Conservation (phyloP, 2,329 filamentous ascomycete species). For the Diplodia intermedia region DNA sequence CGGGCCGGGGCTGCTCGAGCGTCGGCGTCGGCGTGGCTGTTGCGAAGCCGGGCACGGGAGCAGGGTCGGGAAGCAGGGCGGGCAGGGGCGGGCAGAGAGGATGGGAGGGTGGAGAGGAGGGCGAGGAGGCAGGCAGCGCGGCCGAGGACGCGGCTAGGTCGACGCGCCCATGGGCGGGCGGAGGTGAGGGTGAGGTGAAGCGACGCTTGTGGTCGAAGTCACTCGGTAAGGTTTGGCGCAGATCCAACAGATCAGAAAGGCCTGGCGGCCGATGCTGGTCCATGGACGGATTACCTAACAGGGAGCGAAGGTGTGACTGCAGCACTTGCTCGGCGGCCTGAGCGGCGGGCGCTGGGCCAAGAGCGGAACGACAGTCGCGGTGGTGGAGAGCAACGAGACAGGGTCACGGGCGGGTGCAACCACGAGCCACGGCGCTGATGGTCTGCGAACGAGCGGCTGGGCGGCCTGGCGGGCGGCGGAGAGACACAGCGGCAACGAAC, state of each 20-base stretch:
- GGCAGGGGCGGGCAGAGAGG: slow-evolving; percentile 24
- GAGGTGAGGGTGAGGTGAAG: slow-evolving; percentile 26
- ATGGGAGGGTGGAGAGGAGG: slow-evolving; percentile 24
- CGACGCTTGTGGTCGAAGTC: slow-evolving; percentile 29
- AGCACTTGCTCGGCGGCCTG: not conserved
- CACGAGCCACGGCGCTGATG: slow-evolving; percentile 1
- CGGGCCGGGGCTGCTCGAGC: slow-evolving; percentile 21
- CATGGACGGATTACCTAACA: slow-evolving; percentile 31
- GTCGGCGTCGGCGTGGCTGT: slow-evolving; percentile 27
- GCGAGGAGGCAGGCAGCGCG: slow-evolving; percentile 12
- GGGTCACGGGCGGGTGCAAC: slow-evolving; percentile 19
- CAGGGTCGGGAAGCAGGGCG: slow-evolving; percentile 19
- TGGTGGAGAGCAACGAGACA: slow-evolving; percentile 4
- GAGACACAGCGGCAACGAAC: not conserved
- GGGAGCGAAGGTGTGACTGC: not conserved
- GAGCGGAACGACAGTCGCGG: not conserved
- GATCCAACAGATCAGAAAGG: slow-evolving; percentile 31
- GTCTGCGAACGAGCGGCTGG: slow-evolving; percentile 10
- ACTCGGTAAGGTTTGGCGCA: slow-evolving; percentile 31
- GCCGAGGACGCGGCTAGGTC: slow-evolving; percentile 20
- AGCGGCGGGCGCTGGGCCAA: slow-evolving; percentile 12
- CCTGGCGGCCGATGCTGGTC: slow-evolving; percentile 27
- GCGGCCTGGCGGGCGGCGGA: slow-evolving; percentile 1
- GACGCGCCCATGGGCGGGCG: slow-evolving; percentile 19
- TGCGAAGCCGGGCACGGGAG: slow-evolving; percentile 27